These are phyloP conservation scores for Sophora flavescens DNA, from an alignment of 306 rosid genomes.

Conservation along the genomic window DNA sequence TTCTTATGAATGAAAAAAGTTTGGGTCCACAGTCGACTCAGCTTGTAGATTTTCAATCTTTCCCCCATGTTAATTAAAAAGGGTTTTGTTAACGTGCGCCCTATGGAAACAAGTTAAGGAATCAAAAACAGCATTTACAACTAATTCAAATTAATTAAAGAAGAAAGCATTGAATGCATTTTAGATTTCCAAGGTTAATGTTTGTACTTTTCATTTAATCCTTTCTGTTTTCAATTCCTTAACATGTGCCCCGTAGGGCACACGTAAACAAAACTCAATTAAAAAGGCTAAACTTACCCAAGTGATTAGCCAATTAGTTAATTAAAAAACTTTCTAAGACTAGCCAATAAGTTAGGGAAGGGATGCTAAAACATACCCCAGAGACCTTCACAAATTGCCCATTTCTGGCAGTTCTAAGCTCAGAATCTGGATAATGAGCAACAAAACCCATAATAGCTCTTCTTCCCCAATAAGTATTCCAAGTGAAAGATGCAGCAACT, in stretches of 20 bases:
- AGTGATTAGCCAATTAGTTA: too few relatives aligned
- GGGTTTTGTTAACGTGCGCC: too few relatives aligned
- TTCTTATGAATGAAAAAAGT: not conserved
- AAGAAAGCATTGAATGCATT: too few relatives aligned
- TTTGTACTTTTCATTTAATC: too few relatives aligned
- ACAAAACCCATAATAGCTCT: constrained; percentile 77
- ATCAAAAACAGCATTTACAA: too few relatives aligned
- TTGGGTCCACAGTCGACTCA: not conserved
- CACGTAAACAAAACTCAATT: too few relatives aligned
- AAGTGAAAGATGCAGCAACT: constrained; percentile 82
- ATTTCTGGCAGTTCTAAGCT: constrained; percentile 96
- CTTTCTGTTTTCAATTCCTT: too few relatives aligned
- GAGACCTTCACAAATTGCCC: constrained; percentile 98
- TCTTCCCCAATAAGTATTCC: constrained; percentile 97
- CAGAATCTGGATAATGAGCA: constrained; percentile 86
- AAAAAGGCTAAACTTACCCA: too few relatives aligned
- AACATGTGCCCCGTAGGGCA: too few relatives aligned
- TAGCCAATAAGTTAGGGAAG: constrained; percentile 38
- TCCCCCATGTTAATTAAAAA: constrained; percentile 21
- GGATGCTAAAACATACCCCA: constrained; percentile 76
- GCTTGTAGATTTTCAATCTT: not conserved
- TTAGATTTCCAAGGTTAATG: too few relatives aligned
- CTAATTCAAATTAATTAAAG: too few relatives aligned
- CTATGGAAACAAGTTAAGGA: not conserved
- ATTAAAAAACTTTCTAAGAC: not conserved